Percentiles rank a stretch among this genome's conserved stretches.
Conservation (phyloP, 2,329 filamentous ascomycete genomes). For the Graphium sp. region DNA sequence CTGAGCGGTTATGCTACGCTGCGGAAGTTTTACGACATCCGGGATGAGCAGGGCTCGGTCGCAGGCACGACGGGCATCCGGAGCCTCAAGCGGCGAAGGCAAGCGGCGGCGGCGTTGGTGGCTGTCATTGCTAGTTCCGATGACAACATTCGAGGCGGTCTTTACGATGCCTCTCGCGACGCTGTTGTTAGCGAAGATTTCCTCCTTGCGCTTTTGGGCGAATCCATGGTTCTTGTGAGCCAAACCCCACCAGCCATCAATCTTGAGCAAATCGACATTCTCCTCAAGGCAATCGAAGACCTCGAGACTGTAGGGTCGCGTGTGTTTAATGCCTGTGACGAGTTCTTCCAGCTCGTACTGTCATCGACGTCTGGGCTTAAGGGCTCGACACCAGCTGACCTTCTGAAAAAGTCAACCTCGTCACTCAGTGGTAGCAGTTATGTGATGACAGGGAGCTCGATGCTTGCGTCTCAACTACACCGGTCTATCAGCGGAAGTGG, state of each 20-base stretch:
- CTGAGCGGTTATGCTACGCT: slow-evolving; percentile 87
- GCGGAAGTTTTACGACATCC: slow-evolving; percentile 76
- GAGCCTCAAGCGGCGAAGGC: slow-evolving; percentile 44
- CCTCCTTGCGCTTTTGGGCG: slow-evolving; percentile 66
- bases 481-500: slow-evolving; percentile 39
- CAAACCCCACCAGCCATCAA: slow-evolving; percentile 28
- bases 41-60: slow-evolving; percentile 32
- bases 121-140: slow-evolving; percentile 76
- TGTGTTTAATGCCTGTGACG: slow-evolving; percentile 58
- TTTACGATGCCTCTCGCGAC: slow-evolving; percentile 68
- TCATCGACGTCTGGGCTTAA: slow-evolving; percentile 43
- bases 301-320: slow-evolving; percentile 57
- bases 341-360: slow-evolving; percentile 62
- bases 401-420: slow-evolving; percentile 42
- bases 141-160: slow-evolving; percentile 78
- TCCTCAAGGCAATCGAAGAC: slow-evolving; percentile 67
- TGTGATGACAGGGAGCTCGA: slow-evolving; percentile 56
- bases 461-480: slow-evolving; percentile 47
- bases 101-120: slow-evolving; percentile 56
- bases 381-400: slow-evolving; percentile 45
- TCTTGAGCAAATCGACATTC: slow-evolving; percentile 53
- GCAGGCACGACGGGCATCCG: slow-evolving; percentile 18
- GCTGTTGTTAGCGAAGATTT: slow-evolving; percentile 82
- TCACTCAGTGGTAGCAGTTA: slow-evolving; percentile 37
- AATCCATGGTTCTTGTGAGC: slow-evolving; percentile 57